Conservation (phyloP, 805 yeast genomes). For the Spathaspora arborariae region DNA sequence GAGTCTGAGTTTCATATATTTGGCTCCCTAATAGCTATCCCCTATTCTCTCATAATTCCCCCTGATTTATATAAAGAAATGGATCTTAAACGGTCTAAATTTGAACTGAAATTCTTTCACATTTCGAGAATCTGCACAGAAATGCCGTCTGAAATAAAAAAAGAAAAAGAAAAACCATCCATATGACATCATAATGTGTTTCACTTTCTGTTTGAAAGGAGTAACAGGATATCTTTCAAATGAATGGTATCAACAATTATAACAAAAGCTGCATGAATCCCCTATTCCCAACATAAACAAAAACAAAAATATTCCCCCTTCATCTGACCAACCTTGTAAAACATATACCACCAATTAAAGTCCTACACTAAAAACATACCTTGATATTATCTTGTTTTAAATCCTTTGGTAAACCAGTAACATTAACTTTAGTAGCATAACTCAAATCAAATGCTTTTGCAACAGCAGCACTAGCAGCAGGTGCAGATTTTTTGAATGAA, state of each 20-base stretch:
- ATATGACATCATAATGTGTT: not conserved
- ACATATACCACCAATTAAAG: not conserved
- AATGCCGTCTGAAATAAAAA: not conserved
- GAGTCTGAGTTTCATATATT: not conserved
- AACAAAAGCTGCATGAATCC: not conserved
- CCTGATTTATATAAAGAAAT: not conserved
- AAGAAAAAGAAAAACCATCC: not conserved
- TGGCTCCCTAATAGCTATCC: not conserved
- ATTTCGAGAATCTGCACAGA: not conserved
- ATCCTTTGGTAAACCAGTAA: conserved; percentile 82
- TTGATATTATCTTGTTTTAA: conserved; percentile 78
- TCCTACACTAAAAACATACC: conserved; percentile 55
- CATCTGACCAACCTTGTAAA: not conserved
- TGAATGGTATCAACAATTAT: not conserved
- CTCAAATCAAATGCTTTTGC: conserved; percentile 37
- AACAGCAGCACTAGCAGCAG: conserved; percentile 17
- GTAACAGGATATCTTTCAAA: not conserved
- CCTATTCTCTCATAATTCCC: not conserved
- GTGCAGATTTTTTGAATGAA: conserved; percentile 25
- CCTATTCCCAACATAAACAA: not conserved
- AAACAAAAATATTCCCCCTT: not conserved
- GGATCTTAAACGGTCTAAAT: not conserved
- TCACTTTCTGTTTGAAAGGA: not conserved
- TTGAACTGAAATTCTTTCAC: not conserved
- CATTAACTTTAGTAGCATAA: conserved; percentile 77